phyloP scores from a whole-genome alignment of 164 flowering plant species.

The Sedum album region DNA sequence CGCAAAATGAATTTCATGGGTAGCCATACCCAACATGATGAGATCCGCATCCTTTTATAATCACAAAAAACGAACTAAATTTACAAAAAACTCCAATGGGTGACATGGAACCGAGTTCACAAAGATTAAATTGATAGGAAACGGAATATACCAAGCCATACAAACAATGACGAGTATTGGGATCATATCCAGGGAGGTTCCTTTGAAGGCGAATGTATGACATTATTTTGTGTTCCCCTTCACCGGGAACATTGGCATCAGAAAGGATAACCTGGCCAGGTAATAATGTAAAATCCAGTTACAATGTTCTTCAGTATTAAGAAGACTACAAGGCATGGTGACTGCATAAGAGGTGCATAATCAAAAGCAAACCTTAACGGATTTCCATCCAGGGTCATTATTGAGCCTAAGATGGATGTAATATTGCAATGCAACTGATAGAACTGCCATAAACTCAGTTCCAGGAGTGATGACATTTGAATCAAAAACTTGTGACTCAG shows the following conservation, averaged over 20 bases:
- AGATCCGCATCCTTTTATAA: conserved; percentile 83
- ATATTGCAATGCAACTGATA: conserved; percentile 82
- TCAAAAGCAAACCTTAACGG: conserved; percentile 50
- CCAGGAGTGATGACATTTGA: conserved; percentile 97
- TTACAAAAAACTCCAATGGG: neutral
- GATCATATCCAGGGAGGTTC: conserved; percentile 88
- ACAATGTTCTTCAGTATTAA: neutral
- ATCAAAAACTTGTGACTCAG: conserved; percentile 72
- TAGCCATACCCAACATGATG: conserved; percentile 92
- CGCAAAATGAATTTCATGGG: conserved; percentile 95
- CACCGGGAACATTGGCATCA: conserved; percentile 99
- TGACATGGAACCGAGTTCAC: neutral
- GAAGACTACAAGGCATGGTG: neutral
- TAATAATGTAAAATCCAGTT: conserved; percentile 4
- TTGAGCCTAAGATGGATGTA: conserved; percentile 80
- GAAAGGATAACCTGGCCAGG: conserved; percentile 82
- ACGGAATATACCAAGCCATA: conserved; percentile 69
- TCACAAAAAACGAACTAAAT: neutral
- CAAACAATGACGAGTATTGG: conserved; percentile 96
- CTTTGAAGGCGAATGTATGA: conserved; percentile 92
- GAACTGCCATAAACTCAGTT: conserved; percentile 84
- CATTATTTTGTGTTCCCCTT: conserved; percentile 98
- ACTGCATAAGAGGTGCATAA: neutral
- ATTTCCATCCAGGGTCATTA: conserved; percentile 90
- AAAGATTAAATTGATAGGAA: neutral